Evolutionary conservation across 305 asterid genomes (phyloP).

Genomic region (Fraxinus platypoda): DNA sequence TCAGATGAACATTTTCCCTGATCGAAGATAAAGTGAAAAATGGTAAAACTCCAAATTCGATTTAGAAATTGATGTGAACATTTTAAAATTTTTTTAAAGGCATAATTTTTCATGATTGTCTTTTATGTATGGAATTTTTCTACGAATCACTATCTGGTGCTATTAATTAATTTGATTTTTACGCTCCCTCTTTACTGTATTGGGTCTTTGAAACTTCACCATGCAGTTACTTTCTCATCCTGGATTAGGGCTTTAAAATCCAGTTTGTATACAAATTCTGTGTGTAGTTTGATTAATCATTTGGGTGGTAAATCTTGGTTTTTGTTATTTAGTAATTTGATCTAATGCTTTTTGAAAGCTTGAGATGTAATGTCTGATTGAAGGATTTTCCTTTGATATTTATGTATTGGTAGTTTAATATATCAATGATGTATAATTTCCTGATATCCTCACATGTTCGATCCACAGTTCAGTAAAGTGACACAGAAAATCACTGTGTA

Average conservation of each 20-base stretch:
- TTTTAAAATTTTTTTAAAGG: not conserved
- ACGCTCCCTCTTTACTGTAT: not conserved
- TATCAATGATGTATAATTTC: not conserved
- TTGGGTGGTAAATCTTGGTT: slow-evolving; percentile 11
- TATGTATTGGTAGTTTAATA: not conserved
- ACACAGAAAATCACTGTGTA: not conserved
- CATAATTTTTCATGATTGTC: not conserved
- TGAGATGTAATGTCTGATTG: not conserved
- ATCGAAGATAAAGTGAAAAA: not conserved
- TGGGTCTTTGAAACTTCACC: slow-evolving; percentile 4
- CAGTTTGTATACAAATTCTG: not conserved
- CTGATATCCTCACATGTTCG: not conserved
- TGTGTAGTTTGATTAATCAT: slow-evolving; percentile 7
- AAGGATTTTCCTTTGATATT: not conserved
- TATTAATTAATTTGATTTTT: not conserved
- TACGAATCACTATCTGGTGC: not conserved
- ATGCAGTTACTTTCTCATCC: not conserved
- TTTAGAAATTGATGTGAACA: not conserved
- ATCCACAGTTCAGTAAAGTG: not conserved
- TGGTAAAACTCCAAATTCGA: not conserved
- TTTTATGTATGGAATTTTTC: not conserved
- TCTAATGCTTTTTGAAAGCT: not conserved
- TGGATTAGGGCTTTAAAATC: not conserved
- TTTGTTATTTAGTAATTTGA: slow-evolving; percentile 2
- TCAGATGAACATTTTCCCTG: not conserved